Percentiles rank a stretch among this genome's conserved stretches.
These are phyloP conservation scores for Teratosphaeria destructans DNA, from an alignment of 2,329 filamentous ascomycete species.

Conservation along the genomic window DNA sequence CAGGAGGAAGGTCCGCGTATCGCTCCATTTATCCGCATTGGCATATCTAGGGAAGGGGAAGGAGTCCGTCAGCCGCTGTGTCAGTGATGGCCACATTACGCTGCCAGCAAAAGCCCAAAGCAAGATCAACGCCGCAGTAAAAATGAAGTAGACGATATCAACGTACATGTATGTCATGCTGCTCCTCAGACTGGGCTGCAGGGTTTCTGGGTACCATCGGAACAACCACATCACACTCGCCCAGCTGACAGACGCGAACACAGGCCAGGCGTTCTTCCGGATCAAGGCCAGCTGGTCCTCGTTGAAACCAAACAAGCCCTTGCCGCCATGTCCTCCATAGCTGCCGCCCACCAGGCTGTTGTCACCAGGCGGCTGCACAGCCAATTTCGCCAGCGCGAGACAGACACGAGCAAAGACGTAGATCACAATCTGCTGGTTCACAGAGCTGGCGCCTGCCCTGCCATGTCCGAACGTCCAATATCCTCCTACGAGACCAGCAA, in stretches of 20 bases:
- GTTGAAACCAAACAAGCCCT: conserved; percentile 32
- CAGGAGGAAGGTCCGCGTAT: conserved; percentile 70
- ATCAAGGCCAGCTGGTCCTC: conserved; percentile 29
- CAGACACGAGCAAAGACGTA: conserved; percentile 92
- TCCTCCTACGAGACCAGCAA: conserved; percentile 78
- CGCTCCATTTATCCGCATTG: conserved; percentile 84
- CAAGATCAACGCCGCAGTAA: conserved; percentile 4
- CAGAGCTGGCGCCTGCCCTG: conserved; percentile 52
- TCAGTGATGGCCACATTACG: conserved; percentile 7
- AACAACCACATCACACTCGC: conserved; percentile 93
- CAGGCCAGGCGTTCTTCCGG: conserved; percentile 70
- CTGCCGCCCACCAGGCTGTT: conserved; percentile 27
- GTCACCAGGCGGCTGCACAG: conserved; percentile 51
- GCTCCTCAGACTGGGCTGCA: conserved; percentile 82
- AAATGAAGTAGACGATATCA: conserved; percentile 4
- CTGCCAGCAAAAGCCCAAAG: neutral
- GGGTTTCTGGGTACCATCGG: conserved; percentile 77
- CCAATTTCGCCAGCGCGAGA: conserved; percentile 72
- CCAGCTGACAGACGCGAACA: conserved; percentile 86
- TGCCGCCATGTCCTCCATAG: conserved; percentile 30
- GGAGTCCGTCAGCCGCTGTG: conserved; percentile 21
- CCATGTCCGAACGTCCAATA: conserved; percentile 87
- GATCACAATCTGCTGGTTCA: conserved; percentile 95
- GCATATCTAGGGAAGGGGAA: conserved; percentile 44
- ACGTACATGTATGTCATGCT: conserved; percentile 97